Evolutionary conservation across 768 basidiomycete species (phyloP), one percentile per base, ranked within the genome.

Genomic region (Hirschioporus abietinus): DNA sequence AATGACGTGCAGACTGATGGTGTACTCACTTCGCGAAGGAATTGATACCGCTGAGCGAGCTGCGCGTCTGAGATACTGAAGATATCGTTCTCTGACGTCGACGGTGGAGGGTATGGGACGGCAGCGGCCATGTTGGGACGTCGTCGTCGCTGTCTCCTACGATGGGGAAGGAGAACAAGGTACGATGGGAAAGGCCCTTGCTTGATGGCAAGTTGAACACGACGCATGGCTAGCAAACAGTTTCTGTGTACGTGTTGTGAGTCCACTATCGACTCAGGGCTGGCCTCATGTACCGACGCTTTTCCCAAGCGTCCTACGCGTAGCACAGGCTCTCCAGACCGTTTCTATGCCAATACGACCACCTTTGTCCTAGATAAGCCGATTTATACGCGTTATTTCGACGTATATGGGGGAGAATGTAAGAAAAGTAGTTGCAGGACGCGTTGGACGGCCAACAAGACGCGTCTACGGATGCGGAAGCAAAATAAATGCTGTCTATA

Each of bases 1-100:
- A 52, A 69, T 66, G 64, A 66, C 25, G 58, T 34, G 61, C 25
- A 25, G 25, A 61, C 23, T 18, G 20, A 62, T 63, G n/a, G 62
- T 63, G 30, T 65, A 72, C 80, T 23, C 69, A 87, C 90, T 82
- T 92, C 91, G 78, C 90, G 83, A 64, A 92, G 82, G 74, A 93
- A 93, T 66, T 88, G 84, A 59, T 92, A 82, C 60, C 84, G 84
- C 72, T 90, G 85, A 26, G 87, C 86, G 52, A 93, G 81, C 66
- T 82, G 85, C 67, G 88, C 83, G 78, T 93, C 91, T 5, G 89
- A 86, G 67, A 93, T 81, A 0, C 88, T 88, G 79, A 89, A 92
- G 25, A 92, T 85, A 77, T 92, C 88, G 6, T 81, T 83, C 58
- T 79, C 74, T 59, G 74, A 72, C 17, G 72, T 69, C 24, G 75